phyloP scores from a whole-genome alignment of 257 asterid genomes.

The Przewalskia tangutica region DNA sequence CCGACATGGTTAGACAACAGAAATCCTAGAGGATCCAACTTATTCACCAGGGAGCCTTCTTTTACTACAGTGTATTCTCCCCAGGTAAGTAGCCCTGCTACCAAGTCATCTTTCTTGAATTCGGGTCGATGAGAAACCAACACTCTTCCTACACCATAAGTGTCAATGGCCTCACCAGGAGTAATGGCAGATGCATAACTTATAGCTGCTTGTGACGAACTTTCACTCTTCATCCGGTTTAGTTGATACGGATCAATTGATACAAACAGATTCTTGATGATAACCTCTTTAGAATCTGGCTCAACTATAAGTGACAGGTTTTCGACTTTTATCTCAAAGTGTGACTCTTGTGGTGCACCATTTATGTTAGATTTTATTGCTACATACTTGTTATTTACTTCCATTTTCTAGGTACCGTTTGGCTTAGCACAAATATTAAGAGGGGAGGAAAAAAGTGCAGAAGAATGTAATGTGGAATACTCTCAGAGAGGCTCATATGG shows the following conservation, averaged over 20 bases:
- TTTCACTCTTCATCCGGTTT: constrained; percentile 45
- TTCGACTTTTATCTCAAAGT: constrained; percentile 24
- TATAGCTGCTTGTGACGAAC: constrained; percentile 37
- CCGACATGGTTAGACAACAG: constrained; percentile 60
- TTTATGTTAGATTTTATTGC: constrained; percentile 16
- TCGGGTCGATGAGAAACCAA: constrained; percentile 42
- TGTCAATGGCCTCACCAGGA: constrained; percentile 47
- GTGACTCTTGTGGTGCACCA: constrained; percentile 24
- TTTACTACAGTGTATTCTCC: constrained; percentile 50
- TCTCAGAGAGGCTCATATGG: neutral
- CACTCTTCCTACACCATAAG: constrained; percentile 65
- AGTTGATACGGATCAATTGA: constrained; percentile 69
- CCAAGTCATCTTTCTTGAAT: constrained; percentile 41
- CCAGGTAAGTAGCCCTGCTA: constrained; percentile 61
- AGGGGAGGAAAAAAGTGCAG: neutral
- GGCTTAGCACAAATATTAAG: neutral
- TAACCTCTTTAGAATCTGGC: constrained; percentile 15
- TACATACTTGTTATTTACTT: constrained; percentile 14
- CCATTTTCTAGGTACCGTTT: constrained; percentile 5
- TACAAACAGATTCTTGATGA: constrained; percentile 41
- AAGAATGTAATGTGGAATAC: neutral
- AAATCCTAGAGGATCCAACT: constrained; percentile 51
- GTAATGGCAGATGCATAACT: constrained; percentile 22
- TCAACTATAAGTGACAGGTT: constrained; percentile 2
- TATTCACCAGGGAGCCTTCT: constrained; percentile 41